These are phyloP conservation scores for Globisporangium lucens DNA, from an alignment of 352 stramenopile species.

Conservation along the genomic window DNA sequence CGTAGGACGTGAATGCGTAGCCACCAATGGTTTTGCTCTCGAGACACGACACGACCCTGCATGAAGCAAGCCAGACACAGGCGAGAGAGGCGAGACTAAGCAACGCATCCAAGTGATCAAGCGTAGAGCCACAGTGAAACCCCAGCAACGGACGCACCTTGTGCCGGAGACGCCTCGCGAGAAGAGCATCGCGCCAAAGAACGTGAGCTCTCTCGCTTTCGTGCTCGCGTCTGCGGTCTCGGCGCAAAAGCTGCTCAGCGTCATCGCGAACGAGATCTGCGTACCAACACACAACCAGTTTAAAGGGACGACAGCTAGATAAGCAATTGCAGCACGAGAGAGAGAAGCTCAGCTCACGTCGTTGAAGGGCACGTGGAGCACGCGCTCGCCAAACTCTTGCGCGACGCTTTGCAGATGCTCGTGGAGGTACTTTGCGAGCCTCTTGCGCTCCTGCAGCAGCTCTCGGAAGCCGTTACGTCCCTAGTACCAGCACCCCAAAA, in stretches of 20 bases:
- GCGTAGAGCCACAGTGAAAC: too few species aligned
- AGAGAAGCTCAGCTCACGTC: constrained; percentile 37
- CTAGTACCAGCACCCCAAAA: constrained; percentile 13
- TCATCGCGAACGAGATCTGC: constrained; percentile 89
- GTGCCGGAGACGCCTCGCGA: constrained; percentile 95
- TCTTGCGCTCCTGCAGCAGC: constrained; percentile 86
- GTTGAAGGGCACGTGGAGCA: constrained; percentile 91
- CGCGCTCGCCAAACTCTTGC: constrained; percentile 82
- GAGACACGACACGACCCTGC: constrained; percentile 85
- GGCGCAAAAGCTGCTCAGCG: constrained; percentile 71
- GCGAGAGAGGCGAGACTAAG: background rate
- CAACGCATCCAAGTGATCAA: background rate
- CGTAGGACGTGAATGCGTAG: constrained; percentile 91
- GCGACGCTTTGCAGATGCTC: constrained; percentile 73
- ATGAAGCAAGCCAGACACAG: background rate
- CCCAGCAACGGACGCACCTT: constrained; percentile 27
- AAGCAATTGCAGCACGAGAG: background rate
- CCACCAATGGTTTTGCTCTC: constrained; percentile 89
- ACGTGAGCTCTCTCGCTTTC: constrained; percentile 51
- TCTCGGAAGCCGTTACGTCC: constrained; percentile 82
- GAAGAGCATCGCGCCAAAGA: constrained; percentile 99
- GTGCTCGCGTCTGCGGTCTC: constrained; percentile 25
- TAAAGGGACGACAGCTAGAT: background rate
- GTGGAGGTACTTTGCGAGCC: constrained; percentile 72
- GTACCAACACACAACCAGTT: background rate